Conservation (phyloP, 2,329 filamentous ascomycete species). For the Fusarium armeniacum region DNA sequence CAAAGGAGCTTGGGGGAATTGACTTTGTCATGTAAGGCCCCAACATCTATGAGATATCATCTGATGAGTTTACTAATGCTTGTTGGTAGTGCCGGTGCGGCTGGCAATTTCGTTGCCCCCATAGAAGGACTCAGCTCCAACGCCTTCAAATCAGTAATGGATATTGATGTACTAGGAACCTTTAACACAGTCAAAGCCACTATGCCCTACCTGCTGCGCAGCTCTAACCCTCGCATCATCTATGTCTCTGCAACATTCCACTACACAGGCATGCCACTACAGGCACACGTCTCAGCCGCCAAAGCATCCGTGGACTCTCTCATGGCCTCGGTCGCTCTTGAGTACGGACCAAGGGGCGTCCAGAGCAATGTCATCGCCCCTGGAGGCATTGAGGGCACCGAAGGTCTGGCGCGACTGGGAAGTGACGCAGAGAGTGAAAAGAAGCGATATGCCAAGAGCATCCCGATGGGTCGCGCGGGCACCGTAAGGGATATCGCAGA, state of each 20-base stretch:
- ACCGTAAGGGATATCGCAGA: slow-evolving; percentile 90
- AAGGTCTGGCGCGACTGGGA: slow-evolving; percentile 78
- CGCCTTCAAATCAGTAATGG: slow-evolving; percentile 94
- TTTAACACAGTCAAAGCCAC: slow-evolving; percentile 97
- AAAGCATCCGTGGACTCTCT: slow-evolving; percentile 93
- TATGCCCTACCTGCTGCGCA: slow-evolving; percentile 82
- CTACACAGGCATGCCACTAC: slow-evolving; percentile 86
- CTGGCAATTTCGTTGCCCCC: slow-evolving; percentile 93
- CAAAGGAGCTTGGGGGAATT: slow-evolving; percentile 85
- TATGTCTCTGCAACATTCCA: slow-evolving; percentile 93
- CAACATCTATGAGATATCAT: slow-evolving; percentile 9
- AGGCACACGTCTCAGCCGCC: slow-evolving; percentile 90
- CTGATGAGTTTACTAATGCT: slow-evolving; percentile 5
- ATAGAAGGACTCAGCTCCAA: slow-evolving; percentile 86
- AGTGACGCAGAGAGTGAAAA: slow-evolving; percentile 55
- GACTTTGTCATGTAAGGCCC: slow-evolving; percentile 87
- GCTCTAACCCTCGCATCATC: slow-evolving; percentile 84
- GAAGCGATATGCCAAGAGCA: slow-evolving; percentile 56
- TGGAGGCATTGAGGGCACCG: slow-evolving; percentile 87
- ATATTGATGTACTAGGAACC: slow-evolving; percentile 94
- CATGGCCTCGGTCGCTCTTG: slow-evolving; percentile 82
- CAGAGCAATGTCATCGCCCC: slow-evolving; percentile 92
- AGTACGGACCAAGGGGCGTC: slow-evolving; percentile 89
- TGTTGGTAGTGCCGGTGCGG: slow-evolving; percentile 82
- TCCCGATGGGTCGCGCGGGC: slow-evolving; percentile 84